These are phyloP conservation scores for Candida smagusa DNA, from an alignment of 1,139 yeast genomes.

Conservation along the genomic window DNA sequence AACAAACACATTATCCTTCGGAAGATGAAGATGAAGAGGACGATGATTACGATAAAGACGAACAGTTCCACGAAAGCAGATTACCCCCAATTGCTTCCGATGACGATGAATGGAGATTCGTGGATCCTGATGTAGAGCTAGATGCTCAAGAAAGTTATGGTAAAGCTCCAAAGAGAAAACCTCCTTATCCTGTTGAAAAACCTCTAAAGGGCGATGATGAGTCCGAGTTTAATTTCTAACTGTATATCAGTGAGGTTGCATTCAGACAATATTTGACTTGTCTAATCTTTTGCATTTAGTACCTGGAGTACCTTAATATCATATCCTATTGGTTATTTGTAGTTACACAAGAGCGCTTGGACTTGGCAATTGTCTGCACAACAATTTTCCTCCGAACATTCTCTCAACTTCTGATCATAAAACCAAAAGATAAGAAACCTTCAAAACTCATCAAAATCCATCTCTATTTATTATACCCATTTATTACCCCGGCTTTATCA, in stretches of 20 bases:
- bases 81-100: background rate
- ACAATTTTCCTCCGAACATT: too few species aligned
- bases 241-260: background rate
- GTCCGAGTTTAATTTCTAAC: slow-evolving; percentile 13
- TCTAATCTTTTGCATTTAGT: too few species aligned
- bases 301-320: too few species aligned
- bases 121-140: slow-evolving; percentile 11
- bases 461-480: too few species aligned
- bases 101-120: slow-evolving; percentile 13
- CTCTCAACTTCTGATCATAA: too few species aligned
- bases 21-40: slow-evolving; percentile 20
- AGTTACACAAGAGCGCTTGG: too few species aligned
- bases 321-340: too few species aligned
- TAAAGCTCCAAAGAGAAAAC: slow-evolving; percentile 5
- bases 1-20: slow-evolving; percentile 32
- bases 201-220: slow-evolving; percentile 8
- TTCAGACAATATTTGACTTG: too few species aligned
- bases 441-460: too few species aligned
- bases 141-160: background rate
- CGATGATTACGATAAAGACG: slow-evolving; percentile 7
- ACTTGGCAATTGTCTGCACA: too few species aligned
- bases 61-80: slow-evolving; percentile 2
- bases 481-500: too few species aligned
- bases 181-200: slow-evolving; percentile 14
- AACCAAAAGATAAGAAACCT: too few species aligned